phyloP scores from a whole-genome alignment of 192 early-diverging fungal genomes.

The Spizellomyces punctatus region DNA sequence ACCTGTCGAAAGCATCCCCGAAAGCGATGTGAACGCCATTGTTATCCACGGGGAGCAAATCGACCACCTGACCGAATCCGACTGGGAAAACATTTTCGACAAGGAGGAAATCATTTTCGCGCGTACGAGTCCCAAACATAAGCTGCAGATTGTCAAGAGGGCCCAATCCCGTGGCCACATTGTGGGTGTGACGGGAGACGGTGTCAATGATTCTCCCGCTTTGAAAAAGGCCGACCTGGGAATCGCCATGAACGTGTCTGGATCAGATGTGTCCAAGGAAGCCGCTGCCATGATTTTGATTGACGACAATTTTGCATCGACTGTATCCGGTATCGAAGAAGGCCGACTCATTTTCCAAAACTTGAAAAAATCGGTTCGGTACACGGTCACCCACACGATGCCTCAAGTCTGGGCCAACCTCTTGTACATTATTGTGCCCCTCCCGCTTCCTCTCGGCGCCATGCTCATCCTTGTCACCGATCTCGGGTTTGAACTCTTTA shows the following conservation, averaged over 20 bases:
- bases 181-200: slow-evolving; percentile 96
- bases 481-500: slow-evolving; percentile 90
- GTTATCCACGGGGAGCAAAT: slow-evolving; percentile 93
- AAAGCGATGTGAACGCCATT: slow-evolving; percentile 85
- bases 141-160: slow-evolving; percentile 92
- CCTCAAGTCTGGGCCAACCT: slow-evolving; percentile 85
- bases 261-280: slow-evolving; percentile 95
- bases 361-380: slow-evolving; percentile 93
- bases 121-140: slow-evolving; percentile 94
- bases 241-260: slow-evolving; percentile 95
- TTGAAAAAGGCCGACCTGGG: slow-evolving; percentile 96
- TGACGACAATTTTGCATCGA: slow-evolving; percentile 98
- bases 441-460: slow-evolving; percentile 78
- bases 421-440: slow-evolving; percentile 81
- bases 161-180: slow-evolving; percentile 93
- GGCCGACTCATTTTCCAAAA: slow-evolving; percentile 95
- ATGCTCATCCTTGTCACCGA: slow-evolving; percentile 91
- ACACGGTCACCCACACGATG: slow-evolving; percentile 88
- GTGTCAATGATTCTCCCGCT: slow-evolving; percentile 95
- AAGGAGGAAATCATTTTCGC: slow-evolving; percentile 98
- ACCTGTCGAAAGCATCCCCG: slow-evolving; percentile 61
- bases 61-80: slow-evolving; percentile 73
- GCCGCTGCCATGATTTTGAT: slow-evolving; percentile 94
- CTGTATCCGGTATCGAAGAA: slow-evolving; percentile 90
- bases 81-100: slow-evolving; percentile 93